Conservation (phyloP, 1,284 basidiomycete species). For the Sporisorium scitamineum region DNA sequence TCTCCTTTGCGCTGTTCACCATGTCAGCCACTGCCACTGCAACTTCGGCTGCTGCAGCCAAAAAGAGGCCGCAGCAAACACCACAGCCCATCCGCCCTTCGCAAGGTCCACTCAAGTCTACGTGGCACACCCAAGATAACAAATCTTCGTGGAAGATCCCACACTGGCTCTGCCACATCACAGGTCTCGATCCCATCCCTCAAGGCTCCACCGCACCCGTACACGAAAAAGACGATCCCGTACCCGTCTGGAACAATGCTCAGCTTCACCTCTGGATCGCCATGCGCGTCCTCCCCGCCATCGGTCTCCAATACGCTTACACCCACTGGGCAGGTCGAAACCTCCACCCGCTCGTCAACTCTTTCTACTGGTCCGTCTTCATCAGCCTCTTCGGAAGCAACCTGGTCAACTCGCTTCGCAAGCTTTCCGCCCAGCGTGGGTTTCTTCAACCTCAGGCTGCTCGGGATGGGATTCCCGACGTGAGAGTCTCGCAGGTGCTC, state of each 20-base stretch:
- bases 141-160: slow-evolving; percentile 15
- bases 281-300: slow-evolving; percentile 43
- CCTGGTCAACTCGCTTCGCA: slow-evolving; percentile 32
- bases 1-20: not conserved
- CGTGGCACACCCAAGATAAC: slow-evolving; percentile 37
- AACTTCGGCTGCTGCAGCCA: slow-evolving; percentile 4
- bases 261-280: slow-evolving; percentile 52
- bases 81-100: slow-evolving; percentile 41
- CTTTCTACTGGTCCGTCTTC: slow-evolving; percentile 40
- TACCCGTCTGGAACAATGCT: slow-evolving; percentile 50
- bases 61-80: slow-evolving; percentile 21
- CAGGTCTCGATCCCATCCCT: slow-evolving; percentile 37
- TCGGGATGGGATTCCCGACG: slow-evolving; percentile 56
- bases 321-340: slow-evolving; percentile 45
- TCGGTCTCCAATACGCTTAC: slow-evolving; percentile 51
- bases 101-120: slow-evolving; percentile 45
- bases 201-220: slow-evolving; percentile 24
- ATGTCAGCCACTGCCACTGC: slow-evolving; percentile 27
- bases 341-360: slow-evolving; percentile 51
- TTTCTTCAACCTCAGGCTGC: slow-evolving; percentile 52
- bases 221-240: slow-evolving; percentile 38
- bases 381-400: slow-evolving; percentile 42
- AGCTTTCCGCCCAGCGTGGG: slow-evolving; percentile 42
- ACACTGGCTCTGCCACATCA: slow-evolving; percentile 33
- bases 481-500: slow-evolving; percentile 34